These are phyloP conservation scores for Epithele typhae DNA, from an alignment of 768 basidiomycete genomes.

Conservation along the genomic window DNA sequence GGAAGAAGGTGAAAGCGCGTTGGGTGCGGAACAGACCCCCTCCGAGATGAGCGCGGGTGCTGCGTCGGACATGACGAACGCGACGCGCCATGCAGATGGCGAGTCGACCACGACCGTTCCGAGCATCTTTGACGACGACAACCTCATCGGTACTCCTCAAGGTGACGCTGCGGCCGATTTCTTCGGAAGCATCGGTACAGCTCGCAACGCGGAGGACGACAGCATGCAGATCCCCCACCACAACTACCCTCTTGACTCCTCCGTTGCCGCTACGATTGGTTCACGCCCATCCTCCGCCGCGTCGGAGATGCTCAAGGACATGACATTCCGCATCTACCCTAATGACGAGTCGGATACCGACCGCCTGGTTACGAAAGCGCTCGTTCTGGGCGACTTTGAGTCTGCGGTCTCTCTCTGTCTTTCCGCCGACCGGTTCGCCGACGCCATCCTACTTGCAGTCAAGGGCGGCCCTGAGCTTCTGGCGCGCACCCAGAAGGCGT, in stretches of 20 bases:
- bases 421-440: slow-evolving; percentile 84
- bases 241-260: slow-evolving; percentile 79
- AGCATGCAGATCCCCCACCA: slow-evolving; percentile 69
- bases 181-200: slow-evolving; percentile 73
- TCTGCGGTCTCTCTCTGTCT: slow-evolving; percentile 90
- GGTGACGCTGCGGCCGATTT: slow-evolving; percentile 75
- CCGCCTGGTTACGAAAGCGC: slow-evolving; percentile 82
- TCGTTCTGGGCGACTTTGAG: slow-evolving; percentile 94
- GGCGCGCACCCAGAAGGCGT: slow-evolving; percentile 84
- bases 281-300: slow-evolving; percentile 81
- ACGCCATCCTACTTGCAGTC: slow-evolving; percentile 91
- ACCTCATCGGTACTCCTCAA: slow-evolving; percentile 56
- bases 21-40: slow-evolving; percentile 55
- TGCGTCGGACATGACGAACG: slow-evolving; percentile 49
- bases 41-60: slow-evolving; percentile 70
- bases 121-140: slow-evolving; percentile 83
- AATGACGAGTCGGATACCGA: slow-evolving; percentile 84
- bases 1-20: slow-evolving; percentile 21
- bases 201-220: slow-evolving; percentile 37
- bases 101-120: slow-evolving; percentile 85
- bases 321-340: slow-evolving; percentile 90
- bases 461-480: slow-evolving; percentile 87
- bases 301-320: slow-evolving; percentile 68
- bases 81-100: slow-evolving; percentile 53
- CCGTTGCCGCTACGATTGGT: slow-evolving; percentile 93